Conservation (phyloP, 2,329 filamentous ascomycete genomes). For the Chrysosporium keratinophilum region DNA sequence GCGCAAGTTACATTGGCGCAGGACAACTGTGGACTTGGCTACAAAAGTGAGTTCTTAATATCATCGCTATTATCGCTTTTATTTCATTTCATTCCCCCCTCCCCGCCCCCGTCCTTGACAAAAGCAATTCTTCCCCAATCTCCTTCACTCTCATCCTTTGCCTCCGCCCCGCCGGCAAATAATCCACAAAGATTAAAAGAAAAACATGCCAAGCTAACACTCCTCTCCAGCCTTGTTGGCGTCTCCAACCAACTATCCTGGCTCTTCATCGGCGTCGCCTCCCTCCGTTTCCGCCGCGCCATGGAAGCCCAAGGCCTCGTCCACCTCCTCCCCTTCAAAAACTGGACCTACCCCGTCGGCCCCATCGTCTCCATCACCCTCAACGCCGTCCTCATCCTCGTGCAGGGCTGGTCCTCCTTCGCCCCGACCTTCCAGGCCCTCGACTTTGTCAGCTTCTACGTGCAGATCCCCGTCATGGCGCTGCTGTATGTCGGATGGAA, state of each 20-base stretch:
- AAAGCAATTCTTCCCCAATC: constrained; percentile 4
- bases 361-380: constrained; percentile 48
- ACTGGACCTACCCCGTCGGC: constrained; percentile 56
- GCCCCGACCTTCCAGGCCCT: constrained; percentile 48
- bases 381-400: constrained; percentile 50
- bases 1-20: constrained; percentile 54
- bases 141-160: neutral
- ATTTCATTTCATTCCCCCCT: neutral
- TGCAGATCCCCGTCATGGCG: constrained; percentile 52
- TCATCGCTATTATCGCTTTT: neutral
- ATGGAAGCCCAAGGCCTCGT: constrained; percentile 50
- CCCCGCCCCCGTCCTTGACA: neutral
- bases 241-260: constrained; percentile 59
- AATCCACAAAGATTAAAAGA: neutral
- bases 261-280: constrained; percentile 53
- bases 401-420: constrained; percentile 53
- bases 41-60: constrained; percentile 43
- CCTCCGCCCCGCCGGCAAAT: neutral
- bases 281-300: constrained; percentile 53
- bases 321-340: constrained; percentile 53
- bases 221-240: constrained; percentile 44
- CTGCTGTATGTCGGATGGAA: constrained; percentile 50
- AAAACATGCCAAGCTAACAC: constrained; percentile 4
- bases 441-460: constrained; percentile 54
- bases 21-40: constrained; percentile 57